A percentile compares a stretch with the other conserved stretches of the same genome.
Evolutionary conservation across 306 rosid species (phyloP).

Genomic region (Medicago lupulina): DNA sequence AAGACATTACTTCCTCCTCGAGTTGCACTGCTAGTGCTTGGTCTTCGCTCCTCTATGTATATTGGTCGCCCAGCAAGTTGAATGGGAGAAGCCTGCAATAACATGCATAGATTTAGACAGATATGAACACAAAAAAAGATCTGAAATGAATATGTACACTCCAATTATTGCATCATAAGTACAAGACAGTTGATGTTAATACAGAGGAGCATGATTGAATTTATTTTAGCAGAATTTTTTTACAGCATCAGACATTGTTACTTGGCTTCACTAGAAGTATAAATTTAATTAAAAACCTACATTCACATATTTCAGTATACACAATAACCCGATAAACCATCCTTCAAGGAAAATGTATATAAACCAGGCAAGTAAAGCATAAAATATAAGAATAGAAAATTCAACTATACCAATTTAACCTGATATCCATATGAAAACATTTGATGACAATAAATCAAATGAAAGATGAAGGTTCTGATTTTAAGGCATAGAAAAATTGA

Average conservation of each 20-base stretch:
- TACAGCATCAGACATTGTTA: background rate
- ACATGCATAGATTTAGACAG: constrained; percentile 27
- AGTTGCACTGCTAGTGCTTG: constrained; percentile 65
- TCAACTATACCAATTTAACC: background rate
- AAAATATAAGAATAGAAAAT: constrained; percentile 5
- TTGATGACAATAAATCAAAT: constrained; percentile 32
- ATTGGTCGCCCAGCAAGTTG: constrained; percentile 89
- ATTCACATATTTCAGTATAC: background rate
- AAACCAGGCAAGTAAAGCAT: constrained; percentile 16
- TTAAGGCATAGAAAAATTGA: background rate
- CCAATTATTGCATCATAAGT: constrained; percentile 13
- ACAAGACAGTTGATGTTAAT: background rate
- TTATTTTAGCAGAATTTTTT: background rate
- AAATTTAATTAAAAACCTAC: constrained; percentile 3
- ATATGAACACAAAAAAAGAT: background rate
- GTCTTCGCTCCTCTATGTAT: constrained; percentile 90
- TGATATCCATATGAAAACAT: constrained; percentile 17
- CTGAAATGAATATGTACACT: background rate
- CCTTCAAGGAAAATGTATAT: background rate
- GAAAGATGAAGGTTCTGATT: background rate
- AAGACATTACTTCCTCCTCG: constrained; percentile 88
- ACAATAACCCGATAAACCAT: background rate
- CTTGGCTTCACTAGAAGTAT: background rate
- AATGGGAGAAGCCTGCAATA: constrained; percentile 84
- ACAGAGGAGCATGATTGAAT: background rate